Percentiles rank a stretch among this genome's conserved stretches.
Evolutionary conservation across 768 basidiomycete genomes (phyloP).

Genomic region (Leccinum longicurvipes): DNA sequence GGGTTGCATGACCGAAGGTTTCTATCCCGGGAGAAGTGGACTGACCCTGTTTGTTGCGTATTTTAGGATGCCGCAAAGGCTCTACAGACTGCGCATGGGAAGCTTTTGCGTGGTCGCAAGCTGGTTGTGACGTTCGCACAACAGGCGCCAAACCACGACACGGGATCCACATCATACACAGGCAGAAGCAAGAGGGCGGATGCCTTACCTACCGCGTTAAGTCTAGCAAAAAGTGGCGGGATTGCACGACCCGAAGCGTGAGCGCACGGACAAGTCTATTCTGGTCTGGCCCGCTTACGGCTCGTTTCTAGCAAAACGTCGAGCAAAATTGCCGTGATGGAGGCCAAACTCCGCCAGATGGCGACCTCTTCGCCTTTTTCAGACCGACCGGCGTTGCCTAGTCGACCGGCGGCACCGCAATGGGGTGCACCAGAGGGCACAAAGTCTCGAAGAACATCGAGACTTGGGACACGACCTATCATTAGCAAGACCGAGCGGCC

Average conservation of each 20-base stretch:
- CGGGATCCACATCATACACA: slow-evolving; percentile 31
- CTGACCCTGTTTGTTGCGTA: slow-evolving; percentile 22
- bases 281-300: slow-evolving; percentile 5
- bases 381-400: slow-evolving; percentile 22
- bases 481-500: neutral
- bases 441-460: neutral
- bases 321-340: slow-evolving; percentile 92
- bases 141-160: slow-evolving; percentile 56
- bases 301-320: slow-evolving; percentile 51
- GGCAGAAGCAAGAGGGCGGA: slow-evolving; percentile 48
- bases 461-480: neutral
- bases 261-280: slow-evolving; percentile 14
- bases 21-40: slow-evolving; percentile 1
- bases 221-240: slow-evolving; percentile 75
- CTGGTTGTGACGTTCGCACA: slow-evolving; percentile 90
- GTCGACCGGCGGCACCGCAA: slow-evolving; percentile 13
- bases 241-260: slow-evolving; percentile 48
- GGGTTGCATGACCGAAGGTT: slow-evolving; percentile 22
- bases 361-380: slow-evolving; percentile 33
- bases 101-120: slow-evolving; percentile 81
- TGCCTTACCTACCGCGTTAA: slow-evolving; percentile 77
- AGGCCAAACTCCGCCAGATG: slow-evolving; percentile 90
- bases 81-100: slow-evolving; percentile 67
- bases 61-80: slow-evolving; percentile 88
- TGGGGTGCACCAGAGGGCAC: neutral